A percentile compares a stretch with the other conserved stretches of the same genome.
phyloP scores from a whole-genome alignment of 208 protist species.

The Borovskyia barvae region DNA sequence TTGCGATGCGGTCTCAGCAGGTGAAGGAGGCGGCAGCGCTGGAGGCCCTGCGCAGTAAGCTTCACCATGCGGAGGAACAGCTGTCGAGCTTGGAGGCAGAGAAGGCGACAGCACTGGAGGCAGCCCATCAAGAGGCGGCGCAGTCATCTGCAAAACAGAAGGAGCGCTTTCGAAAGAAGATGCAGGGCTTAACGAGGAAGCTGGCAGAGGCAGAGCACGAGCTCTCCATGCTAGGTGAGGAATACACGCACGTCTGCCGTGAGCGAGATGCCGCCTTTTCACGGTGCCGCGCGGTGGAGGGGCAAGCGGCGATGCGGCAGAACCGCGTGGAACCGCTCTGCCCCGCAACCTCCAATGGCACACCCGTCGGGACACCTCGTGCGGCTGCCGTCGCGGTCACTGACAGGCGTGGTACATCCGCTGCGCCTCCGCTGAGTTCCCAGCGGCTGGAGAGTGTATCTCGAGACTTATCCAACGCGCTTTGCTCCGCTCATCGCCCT shows the following conservation, averaged over 20 bases:
- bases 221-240: slow-evolving; percentile 20
- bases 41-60: neutral
- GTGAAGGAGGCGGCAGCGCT: neutral
- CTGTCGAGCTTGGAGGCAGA: neutral
- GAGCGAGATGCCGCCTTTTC: slow-evolving; percentile 6
- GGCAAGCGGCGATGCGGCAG: too few relatives aligned
- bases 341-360: too few relatives aligned
- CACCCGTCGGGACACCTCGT: too few relatives aligned
- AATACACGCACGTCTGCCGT: slow-evolving; percentile 6
- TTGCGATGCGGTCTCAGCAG: neutral
- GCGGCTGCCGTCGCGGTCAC: too few relatives aligned
- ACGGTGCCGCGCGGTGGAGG: neutral
- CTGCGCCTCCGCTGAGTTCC: too few relatives aligned
- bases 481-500: slow-evolving; percentile 10
- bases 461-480: slow-evolving; percentile 14
- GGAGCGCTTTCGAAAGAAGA: slow-evolving; percentile 13
- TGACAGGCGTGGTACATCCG: too few relatives aligned
- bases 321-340: too few relatives aligned
- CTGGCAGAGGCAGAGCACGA: slow-evolving; percentile 13
- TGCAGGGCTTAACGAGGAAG: neutral
- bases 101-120: neutral
- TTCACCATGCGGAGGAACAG: neutral
- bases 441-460: slow-evolving; percentile 12
- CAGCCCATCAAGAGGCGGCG: slow-evolving; percentile 1
- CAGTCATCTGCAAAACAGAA: slow-evolving; percentile 1